Percentiles rank a stretch among this genome's conserved stretches.
These are phyloP conservation scores for Ceratobasidium sp. DNA, from an alignment of 1,284 basidiomycete genomes.

Conservation along the genomic window DNA sequence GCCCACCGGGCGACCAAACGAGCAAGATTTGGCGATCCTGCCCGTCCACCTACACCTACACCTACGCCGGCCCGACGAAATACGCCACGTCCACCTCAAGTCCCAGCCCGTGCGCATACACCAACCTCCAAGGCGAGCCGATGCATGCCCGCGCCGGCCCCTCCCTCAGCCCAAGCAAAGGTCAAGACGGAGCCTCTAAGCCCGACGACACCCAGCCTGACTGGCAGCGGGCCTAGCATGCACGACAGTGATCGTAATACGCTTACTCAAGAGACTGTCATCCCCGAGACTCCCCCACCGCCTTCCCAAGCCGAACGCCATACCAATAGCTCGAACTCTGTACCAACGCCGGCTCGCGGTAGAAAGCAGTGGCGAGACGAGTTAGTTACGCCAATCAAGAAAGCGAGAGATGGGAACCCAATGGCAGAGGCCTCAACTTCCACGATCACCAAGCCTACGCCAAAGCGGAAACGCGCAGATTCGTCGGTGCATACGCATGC, in stretches of 20 bases:
- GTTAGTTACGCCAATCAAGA: constrained; percentile 20
- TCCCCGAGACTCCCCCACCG: constrained; percentile 30
- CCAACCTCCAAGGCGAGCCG: not conserved
- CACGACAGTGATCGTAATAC: not conserved
- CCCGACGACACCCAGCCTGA: not conserved
- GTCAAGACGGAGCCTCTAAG: constrained; percentile 13
- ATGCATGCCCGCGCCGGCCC: constrained; percentile 9
- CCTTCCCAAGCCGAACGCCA: not conserved
- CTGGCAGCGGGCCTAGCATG: constrained; percentile 5
- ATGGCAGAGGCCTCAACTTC: not conserved
- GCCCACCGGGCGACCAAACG: not conserved
- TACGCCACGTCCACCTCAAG: not conserved
- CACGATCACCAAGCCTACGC: not conserved
- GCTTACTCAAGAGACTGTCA: constrained; percentile 25
- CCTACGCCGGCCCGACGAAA: constrained; percentile 14
- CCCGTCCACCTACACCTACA: not conserved
- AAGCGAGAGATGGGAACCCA: not conserved
- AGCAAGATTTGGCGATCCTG: not conserved
- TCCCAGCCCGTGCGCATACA: constrained; percentile 21
- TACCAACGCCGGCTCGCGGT: not conserved
- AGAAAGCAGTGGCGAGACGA: constrained; percentile 13
- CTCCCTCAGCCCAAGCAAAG: not conserved
- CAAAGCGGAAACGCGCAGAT: constrained; percentile 30
- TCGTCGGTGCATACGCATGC: constrained; percentile 28
- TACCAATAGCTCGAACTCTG: not conserved